Percentiles rank a stretch among this genome's conserved stretches.
Evolutionary conservation across 2,329 filamentous ascomycete genomes (phyloP).

Genomic region (Botrytis fabae): DNA sequence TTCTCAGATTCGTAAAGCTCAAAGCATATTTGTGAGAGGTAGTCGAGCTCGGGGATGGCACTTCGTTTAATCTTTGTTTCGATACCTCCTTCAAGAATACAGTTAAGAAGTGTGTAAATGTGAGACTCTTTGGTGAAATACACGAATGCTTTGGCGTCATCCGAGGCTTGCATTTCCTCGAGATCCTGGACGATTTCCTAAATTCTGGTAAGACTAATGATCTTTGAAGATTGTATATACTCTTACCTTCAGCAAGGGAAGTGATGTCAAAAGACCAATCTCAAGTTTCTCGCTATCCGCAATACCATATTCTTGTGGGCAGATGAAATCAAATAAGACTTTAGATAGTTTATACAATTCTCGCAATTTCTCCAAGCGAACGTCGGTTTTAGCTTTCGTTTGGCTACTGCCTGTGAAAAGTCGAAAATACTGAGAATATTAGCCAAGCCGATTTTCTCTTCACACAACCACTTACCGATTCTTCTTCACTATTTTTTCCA

Average conservation of each 20-base stretch:
- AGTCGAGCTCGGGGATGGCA: constrained; percentile 95
- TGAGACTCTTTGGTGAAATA: constrained; percentile 99
- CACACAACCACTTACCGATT: constrained; percentile 28
- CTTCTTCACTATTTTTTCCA: constrained; percentile 50
- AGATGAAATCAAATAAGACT: constrained; percentile 96
- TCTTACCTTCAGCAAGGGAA: constrained; percentile 71
- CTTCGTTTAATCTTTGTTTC: constrained; percentile 95
- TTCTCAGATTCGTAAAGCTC: constrained; percentile 96
- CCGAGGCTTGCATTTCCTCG: constrained; percentile 93
- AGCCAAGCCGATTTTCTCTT: neutral
- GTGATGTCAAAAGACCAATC: constrained; percentile 89
- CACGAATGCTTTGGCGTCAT: constrained; percentile 93
- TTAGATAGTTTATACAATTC: constrained; percentile 94
- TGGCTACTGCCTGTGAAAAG: constrained; percentile 77
- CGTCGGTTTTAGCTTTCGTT: constrained; percentile 78
- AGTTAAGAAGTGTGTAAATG: constrained; percentile 97
- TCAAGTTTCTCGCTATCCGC: constrained; percentile 96
- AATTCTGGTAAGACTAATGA: constrained; percentile 24
- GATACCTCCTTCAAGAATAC: constrained; percentile 94
- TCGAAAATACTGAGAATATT: constrained; percentile 69
- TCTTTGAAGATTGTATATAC: neutral
- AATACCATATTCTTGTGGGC: constrained; percentile 97
- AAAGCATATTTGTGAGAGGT: constrained; percentile 96
- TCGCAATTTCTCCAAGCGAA: constrained; percentile 80
- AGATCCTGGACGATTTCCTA: constrained; percentile 94